phyloP scores from a whole-genome alignment of 177 flowering plant genomes.

The Tripterygium wilfordii region DNA sequence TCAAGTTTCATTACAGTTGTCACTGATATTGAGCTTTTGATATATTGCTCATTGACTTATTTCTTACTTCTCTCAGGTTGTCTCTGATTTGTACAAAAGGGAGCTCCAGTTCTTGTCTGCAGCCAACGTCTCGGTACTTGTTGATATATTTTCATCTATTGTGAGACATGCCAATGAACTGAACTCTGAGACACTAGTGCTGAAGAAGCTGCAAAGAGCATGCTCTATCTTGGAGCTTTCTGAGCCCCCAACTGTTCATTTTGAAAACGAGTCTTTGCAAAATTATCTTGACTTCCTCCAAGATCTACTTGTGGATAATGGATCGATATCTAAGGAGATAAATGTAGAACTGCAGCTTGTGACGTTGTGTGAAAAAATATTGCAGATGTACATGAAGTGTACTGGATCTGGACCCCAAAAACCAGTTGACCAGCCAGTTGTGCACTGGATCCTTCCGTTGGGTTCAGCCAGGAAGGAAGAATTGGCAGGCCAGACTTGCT shows the following conservation, averaged over 20 bases:
- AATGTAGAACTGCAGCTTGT: slow-evolving; percentile 60
- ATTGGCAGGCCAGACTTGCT: slow-evolving; percentile 65
- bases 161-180: slow-evolving; percentile 74
- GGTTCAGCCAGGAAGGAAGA: slow-evolving; percentile 88
- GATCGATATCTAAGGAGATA: slow-evolving; percentile 42
- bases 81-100: slow-evolving; percentile 53
- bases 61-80: slow-evolving; percentile 45
- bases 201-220: slow-evolving; percentile 60
- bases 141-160: slow-evolving; percentile 53
- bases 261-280: slow-evolving; percentile 81
- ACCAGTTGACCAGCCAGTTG: slow-evolving; percentile 14
- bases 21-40: not conserved
- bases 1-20: no score
- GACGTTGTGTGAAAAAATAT: slow-evolving; percentile 48
- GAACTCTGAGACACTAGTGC: slow-evolving; percentile 45
- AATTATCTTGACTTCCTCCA: slow-evolving; percentile 62
- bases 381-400: slow-evolving; percentile 71
- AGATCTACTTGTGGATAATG: slow-evolving; percentile 31
- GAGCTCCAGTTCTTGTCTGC: slow-evolving; percentile 42
- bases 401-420: slow-evolving; percentile 26
- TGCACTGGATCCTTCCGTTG: slow-evolving; percentile 68
- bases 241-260: slow-evolving; percentile 88
- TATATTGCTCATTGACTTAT: no score
- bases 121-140: slow-evolving; percentile 34
- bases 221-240: slow-evolving; percentile 75